Percentiles rank a stretch among this genome's conserved stretches.
phyloP scores from a whole-genome alignment of 2,329 filamentous ascomycete genomes.

The Rhinocladiella mackenziei region DNA sequence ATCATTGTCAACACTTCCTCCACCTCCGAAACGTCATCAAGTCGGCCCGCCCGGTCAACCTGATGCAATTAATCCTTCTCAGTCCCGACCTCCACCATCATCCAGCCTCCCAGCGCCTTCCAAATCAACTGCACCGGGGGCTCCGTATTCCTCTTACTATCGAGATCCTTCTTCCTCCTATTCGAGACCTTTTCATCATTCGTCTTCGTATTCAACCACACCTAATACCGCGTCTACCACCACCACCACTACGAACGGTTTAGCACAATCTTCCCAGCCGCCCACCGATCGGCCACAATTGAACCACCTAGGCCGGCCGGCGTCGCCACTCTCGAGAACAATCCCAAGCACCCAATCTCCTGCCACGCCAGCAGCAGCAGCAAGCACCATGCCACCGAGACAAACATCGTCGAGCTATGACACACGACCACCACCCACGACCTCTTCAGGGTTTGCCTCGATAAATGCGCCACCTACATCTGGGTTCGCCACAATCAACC shows the following conservation, averaged over 20 bases:
- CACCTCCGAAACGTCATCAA: conserved; percentile 29
- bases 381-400: conserved; percentile 19
- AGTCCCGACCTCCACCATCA: conserved; percentile 19
- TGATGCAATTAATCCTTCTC: conserved; percentile 19
- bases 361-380: conserved; percentile 7
- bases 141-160: conserved; percentile 23
- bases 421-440: conserved; percentile 26
- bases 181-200: conserved; percentile 17
- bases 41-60: conserved; percentile 26
- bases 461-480: conserved; percentile 25
- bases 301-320: conserved; percentile 11
- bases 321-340: conserved; percentile 17
- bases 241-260: conserved; percentile 11
- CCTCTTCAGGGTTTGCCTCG: conserved; percentile 27
- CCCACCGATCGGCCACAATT: conserved; percentile 13
- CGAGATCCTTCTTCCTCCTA: conserved; percentile 15
- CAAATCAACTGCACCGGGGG: conserved; percentile 8
- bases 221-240: conserved; percentile 9
- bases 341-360: conserved; percentile 16
- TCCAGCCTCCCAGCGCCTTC: conserved; percentile 8
- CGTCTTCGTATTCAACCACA: conserved; percentile 17
- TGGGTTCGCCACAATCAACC: conserved; percentile 28
- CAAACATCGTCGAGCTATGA: conserved; percentile 26
- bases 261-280: conserved; percentile 7
- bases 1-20: conserved; percentile 26